phyloP scores from a whole-genome alignment of 306 rosid genomes.

The Acacia acuminata region DNA sequence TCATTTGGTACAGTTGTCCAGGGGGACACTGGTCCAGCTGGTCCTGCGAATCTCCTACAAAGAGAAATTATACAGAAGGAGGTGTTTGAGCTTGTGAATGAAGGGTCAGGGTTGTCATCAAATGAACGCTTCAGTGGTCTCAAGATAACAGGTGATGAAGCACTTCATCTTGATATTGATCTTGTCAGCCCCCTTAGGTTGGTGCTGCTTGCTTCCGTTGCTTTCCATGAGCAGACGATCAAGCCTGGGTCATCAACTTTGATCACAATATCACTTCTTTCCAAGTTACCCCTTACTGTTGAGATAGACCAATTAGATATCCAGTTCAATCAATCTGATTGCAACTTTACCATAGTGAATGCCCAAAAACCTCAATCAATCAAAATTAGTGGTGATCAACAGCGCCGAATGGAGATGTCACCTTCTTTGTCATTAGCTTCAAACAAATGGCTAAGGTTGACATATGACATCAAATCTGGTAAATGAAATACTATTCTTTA shows the following conservation, averaged over 20 bases:
- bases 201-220: slow-evolving; percentile 91
- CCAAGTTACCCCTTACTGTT: slow-evolving; percentile 70
- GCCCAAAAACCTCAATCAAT: slow-evolving; percentile 52
- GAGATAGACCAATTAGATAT: slow-evolving; percentile 81
- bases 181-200: slow-evolving; percentile 87
- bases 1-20: slow-evolving; percentile 56
- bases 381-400: slow-evolving; percentile 48
- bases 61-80: slow-evolving; percentile 77
- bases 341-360: slow-evolving; percentile 73
- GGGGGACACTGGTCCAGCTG: slow-evolving; percentile 80
- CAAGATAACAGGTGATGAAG: slow-evolving; percentile 50
- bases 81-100: slow-evolving; percentile 66
- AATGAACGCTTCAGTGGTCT: slow-evolving; percentile 45
- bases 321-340: slow-evolving; percentile 82
- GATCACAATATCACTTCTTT: slow-evolving; percentile 78
- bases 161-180: slow-evolving; percentile 89
- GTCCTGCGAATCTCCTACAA: slow-evolving; percentile 67
- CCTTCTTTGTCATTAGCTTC: slow-evolving; percentile 67
- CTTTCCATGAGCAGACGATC: slow-evolving; percentile 83
- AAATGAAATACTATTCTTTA: slow-evolving; percentile 28
- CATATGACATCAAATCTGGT: slow-evolving; percentile 82
- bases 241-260: slow-evolving; percentile 70
- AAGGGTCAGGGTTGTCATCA: slow-evolving; percentile 46
- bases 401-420: slow-evolving; percentile 52
- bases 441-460: slow-evolving; percentile 89